A percentile compares a stretch with the other conserved stretches of the same genome.
phyloP scores from a whole-genome alignment of 2,329 filamentous ascomycete species.

The Aspergillus awamori region DNA sequence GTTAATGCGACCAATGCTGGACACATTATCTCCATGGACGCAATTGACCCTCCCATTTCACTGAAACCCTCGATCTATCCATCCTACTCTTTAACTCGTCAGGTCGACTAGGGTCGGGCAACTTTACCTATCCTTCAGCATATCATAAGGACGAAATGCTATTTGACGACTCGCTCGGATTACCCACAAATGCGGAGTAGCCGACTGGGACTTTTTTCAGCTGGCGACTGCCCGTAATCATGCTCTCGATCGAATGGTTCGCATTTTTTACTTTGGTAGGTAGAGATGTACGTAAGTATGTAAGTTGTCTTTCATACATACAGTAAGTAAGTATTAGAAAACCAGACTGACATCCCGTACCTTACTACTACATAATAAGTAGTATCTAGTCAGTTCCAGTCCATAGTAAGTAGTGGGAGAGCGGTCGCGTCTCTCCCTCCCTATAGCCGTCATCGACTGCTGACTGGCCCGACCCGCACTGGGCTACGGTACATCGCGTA shows the following conservation, averaged over 20 bases:
- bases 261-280: constrained; percentile 15
- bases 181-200: constrained; percentile 25
- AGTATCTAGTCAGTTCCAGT: neutral
- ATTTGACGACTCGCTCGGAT: constrained; percentile 17
- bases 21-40: neutral
- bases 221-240: constrained; percentile 25
- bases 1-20: neutral
- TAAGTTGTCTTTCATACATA: neutral
- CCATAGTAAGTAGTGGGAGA: constrained; percentile 7
- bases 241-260: constrained; percentile 20
- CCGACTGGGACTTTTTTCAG: constrained; percentile 22
- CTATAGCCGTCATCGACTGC: constrained; percentile 21
- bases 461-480: constrained; percentile 30
- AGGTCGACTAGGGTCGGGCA: constrained; percentile 8
- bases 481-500: constrained; percentile 5
- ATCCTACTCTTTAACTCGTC: neutral
- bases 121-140: constrained; percentile 14
- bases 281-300: constrained; percentile 12
- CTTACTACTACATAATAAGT: neutral
- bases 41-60: neutral
- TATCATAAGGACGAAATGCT: constrained; percentile 19
- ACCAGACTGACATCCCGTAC: constrained; percentile 8
- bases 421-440: constrained; percentile 34
- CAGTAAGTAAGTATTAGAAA: neutral
- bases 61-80: neutral